Conservation (phyloP, 495 filamentous ascomycete species). For the Immersiella caudata region DNA sequence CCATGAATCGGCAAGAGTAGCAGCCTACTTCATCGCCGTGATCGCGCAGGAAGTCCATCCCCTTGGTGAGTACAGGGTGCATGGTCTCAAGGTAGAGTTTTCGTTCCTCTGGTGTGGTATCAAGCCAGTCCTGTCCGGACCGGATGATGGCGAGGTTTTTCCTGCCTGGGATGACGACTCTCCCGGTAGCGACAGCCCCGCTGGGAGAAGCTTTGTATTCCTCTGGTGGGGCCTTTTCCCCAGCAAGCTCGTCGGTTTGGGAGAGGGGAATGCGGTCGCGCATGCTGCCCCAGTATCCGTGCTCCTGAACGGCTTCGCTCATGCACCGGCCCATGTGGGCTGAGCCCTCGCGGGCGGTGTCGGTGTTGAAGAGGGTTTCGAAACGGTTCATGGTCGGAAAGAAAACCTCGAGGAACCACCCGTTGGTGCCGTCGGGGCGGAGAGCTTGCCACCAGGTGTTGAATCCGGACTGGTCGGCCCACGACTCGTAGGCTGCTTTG, state of each 20-base stretch:
- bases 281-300: conserved; percentile 42
- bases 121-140: conserved; percentile 39
- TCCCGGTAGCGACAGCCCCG: not conserved
- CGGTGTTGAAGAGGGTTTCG: conserved; percentile 37
- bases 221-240: conserved; percentile 1
- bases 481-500: conserved; percentile 25
- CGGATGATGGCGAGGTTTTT: conserved; percentile 37
- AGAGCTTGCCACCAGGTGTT: conserved; percentile 35
- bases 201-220: not conserved
- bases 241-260: conserved; percentile 33
- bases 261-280: conserved; percentile 34
- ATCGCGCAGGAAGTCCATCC: conserved; percentile 39
- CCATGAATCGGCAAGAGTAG: conserved; percentile 36
- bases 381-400: conserved; percentile 35
- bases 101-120: conserved; percentile 33
- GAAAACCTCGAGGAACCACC: conserved; percentile 42
- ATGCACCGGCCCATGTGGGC: conserved; percentile 32
- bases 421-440: conserved; percentile 19
- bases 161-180: conserved; percentile 28
- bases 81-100: conserved; percentile 36
- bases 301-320: conserved; percentile 30
- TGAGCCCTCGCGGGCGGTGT: conserved; percentile 32
- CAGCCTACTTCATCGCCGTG: conserved; percentile 36
- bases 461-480: conserved; percentile 34
- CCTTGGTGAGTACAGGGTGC: conserved; percentile 35